phyloP scores from a whole-genome alignment of 768 basidiomycete species.

The Lactifluus volemus region DNA sequence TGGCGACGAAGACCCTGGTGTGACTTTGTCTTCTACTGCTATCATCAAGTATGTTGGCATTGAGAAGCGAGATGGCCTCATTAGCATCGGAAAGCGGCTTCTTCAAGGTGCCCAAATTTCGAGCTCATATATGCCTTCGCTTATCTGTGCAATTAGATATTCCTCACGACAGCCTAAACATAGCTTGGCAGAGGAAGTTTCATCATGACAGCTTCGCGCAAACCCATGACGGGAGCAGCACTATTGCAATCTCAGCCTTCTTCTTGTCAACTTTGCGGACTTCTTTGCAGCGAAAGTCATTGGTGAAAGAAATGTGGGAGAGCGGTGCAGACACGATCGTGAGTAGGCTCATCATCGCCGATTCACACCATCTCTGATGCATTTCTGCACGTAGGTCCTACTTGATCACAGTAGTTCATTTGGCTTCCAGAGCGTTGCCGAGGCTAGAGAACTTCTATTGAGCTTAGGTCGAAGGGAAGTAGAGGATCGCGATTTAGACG shows the following conservation, averaged over 20 bases:
- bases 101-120: slow-evolving; percentile 37
- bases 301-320: slow-evolving; percentile 85
- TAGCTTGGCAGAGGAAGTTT: slow-evolving; percentile 52
- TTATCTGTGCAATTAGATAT: slow-evolving; percentile 32
- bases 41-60: slow-evolving; percentile 61
- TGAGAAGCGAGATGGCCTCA: slow-evolving; percentile 68
- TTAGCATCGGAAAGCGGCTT: slow-evolving; percentile 56
- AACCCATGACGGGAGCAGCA: slow-evolving; percentile 36
- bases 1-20: slow-evolving; percentile 25
- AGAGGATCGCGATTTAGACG: slow-evolving; percentile 36
- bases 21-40: slow-evolving; percentile 38
- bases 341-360: slow-evolving; percentile 13
- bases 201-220: slow-evolving; percentile 37
- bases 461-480: slow-evolving; percentile 49
- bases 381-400: slow-evolving; percentile 44
- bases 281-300: slow-evolving; percentile 47
- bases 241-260: slow-evolving; percentile 80
- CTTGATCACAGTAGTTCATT: slow-evolving; percentile 73
- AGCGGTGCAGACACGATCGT: slow-evolving; percentile 84
- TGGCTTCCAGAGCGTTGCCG: slow-evolving; percentile 73
- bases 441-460: slow-evolving; percentile 69
- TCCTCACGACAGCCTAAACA: slow-evolving; percentile 35
- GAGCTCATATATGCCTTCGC: neutral
- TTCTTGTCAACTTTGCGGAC: slow-evolving; percentile 66
- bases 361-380: neutral